Evolutionary conservation across 148 eudicot genomes (phyloP), one percentile per base, ranked within the genome.

Genomic region (Salicornia ramosissima): DNA sequence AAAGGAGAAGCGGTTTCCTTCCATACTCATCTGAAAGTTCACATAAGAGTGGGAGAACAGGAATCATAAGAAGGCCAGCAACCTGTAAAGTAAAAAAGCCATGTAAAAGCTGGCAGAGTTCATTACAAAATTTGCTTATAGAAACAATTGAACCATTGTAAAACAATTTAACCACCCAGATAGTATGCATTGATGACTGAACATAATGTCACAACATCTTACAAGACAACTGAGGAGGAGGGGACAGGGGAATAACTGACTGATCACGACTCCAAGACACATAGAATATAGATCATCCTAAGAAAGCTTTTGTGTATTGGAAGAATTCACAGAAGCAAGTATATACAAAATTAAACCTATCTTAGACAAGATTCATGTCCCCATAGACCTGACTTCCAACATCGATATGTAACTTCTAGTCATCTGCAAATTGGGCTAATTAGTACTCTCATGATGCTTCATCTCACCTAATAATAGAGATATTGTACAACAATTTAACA

Each of bases 21-120:
- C 80, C 80, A 78, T 72, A 73, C 52, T 78, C 80, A 30, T 78
- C 80, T 26, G 80, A 78, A 56, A 78, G 77, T 42, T 78, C 80
- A 56, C 77, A 72, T 31, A 78, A 19, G 33, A 78, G 10, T 34
- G 76, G 76, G 33, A 78, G 66, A 11, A 73, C 74, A 63, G 73
- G 77, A n/a, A 78, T 73, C 77, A 68, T 68, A 2, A 78, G 59
- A 68, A 78, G 68, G 53, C 69, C 69, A 26, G 77, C 61, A 68
- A 69, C 66, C 80, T 78, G 39, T 34, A 25, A 56, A 36, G 3
- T 33, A 29, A 58, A 26, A n/a, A 70, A 54, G 25, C 45, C 55
- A 64, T 70, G 39, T 55, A 16, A 55, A 34, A 42, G 9, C 45
- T 13, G 19, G 16, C 40, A 29, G 30, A 64, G 18, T 4, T 15